Percentiles rank a stretch among this genome's conserved stretches.
Evolutionary conservation across 2,329 filamentous ascomycete genomes (phyloP).

Genomic region (Exophiala alcalophila): DNA sequence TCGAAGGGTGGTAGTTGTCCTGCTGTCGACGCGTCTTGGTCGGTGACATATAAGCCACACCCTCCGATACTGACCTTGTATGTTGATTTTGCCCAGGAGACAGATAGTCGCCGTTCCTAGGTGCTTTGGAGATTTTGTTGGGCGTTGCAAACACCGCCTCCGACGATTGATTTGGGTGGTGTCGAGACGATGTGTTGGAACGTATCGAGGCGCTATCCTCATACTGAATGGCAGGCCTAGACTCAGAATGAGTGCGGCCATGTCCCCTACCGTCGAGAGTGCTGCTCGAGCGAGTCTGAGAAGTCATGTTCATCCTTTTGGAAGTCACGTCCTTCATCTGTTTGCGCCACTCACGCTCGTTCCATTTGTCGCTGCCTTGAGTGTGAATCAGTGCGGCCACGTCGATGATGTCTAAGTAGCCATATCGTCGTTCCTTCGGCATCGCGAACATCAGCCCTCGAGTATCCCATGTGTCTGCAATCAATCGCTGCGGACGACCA

Average conservation of each 20-base stretch:
- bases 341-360: conserved; percentile 83
- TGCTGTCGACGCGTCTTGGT: conserved; percentile 19
- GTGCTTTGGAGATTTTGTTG: conserved; percentile 21
- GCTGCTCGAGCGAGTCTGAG: conserved; percentile 33
- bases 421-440: conserved; percentile 81
- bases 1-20: conserved; percentile 22
- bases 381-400: conserved; percentile 76
- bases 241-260: conserved; percentile 18
- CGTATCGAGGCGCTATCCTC: conserved; percentile 50
- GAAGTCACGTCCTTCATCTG: conserved; percentile 85
- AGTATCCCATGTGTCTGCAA: conserved; percentile 81
- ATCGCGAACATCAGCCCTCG: conserved; percentile 97
- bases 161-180: conserved; percentile 40
- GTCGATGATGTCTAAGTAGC: conserved; percentile 86
- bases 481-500: conserved; percentile 78
- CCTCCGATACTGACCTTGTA: conserved; percentile 30
- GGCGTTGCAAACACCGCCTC: conserved; percentile 54
- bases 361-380: conserved; percentile 73
- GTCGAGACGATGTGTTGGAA: conserved; percentile 53
- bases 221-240: conserved; percentile 38
- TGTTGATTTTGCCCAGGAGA: conserved; percentile 26
- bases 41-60: conserved; percentile 23
- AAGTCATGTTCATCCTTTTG: conserved; percentile 67
- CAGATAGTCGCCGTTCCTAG: conserved; percentile 22
- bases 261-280: conserved; percentile 38